Percentiles rank a stretch among this genome's conserved stretches.
Conservation (phyloP, 148 eudicot species). For the Camellia sinensis region DNA sequence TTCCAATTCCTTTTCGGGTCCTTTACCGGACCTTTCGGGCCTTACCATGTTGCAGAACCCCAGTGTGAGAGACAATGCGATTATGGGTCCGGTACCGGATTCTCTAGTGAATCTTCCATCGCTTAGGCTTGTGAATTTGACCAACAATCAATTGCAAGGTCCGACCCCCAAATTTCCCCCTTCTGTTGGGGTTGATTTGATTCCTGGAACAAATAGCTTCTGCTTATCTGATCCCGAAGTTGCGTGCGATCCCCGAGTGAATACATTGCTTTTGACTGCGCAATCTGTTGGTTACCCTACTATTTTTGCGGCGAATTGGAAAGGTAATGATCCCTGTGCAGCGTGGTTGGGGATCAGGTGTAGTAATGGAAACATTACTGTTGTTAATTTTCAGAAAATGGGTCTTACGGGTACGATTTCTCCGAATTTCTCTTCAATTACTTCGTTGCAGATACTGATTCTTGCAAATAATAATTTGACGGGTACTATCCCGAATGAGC, state of each 20-base stretch:
- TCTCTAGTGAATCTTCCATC: conserved; percentile 37
- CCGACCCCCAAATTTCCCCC: conserved; percentile 48
- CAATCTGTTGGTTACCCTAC: conserved; percentile 62
- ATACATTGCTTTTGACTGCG: conserved; percentile 44
- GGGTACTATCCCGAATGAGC: conserved; percentile 67
- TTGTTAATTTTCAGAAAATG: conserved; percentile 46
- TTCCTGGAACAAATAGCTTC: conserved; percentile 47
- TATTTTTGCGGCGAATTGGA: conserved; percentile 55
- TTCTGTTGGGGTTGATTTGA: conserved; percentile 42
- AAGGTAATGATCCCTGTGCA: conserved; percentile 66
- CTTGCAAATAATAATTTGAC: conserved; percentile 59
- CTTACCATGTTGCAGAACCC: conserved; percentile 40
- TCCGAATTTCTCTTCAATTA: conserved; percentile 48
- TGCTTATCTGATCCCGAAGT: conserved; percentile 53
- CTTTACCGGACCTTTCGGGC: conserved; percentile 66
- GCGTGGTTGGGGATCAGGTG: conserved; percentile 61
- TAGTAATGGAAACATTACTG: conserved; percentile 49
- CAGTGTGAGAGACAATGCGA: conserved; percentile 61
- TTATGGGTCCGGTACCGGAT: conserved; percentile 70
- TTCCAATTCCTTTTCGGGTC: conserved; percentile 62
- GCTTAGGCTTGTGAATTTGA: conserved; percentile 53
- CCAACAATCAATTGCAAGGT: conserved; percentile 75
- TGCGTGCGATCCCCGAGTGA: conserved; percentile 56
- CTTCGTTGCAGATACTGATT: conserved; percentile 46
- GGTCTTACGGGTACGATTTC: conserved; percentile 63